Evolutionary conservation across 305 asterid genomes (phyloP), one percentile per base, ranked within the genome.

Genomic region (Fraxinus sp.): DNA sequence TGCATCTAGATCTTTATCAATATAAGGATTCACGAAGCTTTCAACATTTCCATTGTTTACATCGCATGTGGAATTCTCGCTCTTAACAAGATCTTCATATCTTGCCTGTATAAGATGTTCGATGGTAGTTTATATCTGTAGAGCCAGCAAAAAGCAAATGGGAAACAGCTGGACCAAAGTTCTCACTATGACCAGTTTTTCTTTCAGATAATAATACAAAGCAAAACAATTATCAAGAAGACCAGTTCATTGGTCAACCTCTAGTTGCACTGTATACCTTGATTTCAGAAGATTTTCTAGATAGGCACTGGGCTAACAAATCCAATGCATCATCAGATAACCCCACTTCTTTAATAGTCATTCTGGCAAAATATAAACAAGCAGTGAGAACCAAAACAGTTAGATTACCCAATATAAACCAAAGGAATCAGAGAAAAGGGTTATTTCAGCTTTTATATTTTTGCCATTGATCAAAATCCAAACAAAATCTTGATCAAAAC

Each of bases 51-150:
- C 89, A 82, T 86, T 83, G 85, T 80, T 87, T 83, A 85, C 83
- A 52, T 78, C 82, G 83, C 78, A 83, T 41, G 57, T 81, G 9
- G 64, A n/a, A 55, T n/a, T 55, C 87, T 76, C 84, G 82, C 78
- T 88, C 90, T 92, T 88, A 79, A 87, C 71, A 76, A 92, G 92
- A 87, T 88, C 92, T 92, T 93, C 98, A 86, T 88, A 91, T 89
- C 98, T 92, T 89, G 88, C 99, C 98, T 97, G 99, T 87, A 91
- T 86, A 91, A 91, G 88, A 93, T 86, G 89, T 86, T 91, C 59
- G 84, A 88, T 86, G 88, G 94, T 91, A 88, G 92, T 90, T 92
- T 90, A 91, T 52, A 84, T 91, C 91, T 84, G 90, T 87, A 89
- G 91, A 88, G 83, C 89, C 88, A 90, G 91, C 87, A 89, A 86